Percentiles rank a stretch among this genome's conserved stretches.
These are phyloP conservation scores for Penicillium soppii DNA, from an alignment of 495 filamentous ascomycete genomes.

Conservation along the genomic window DNA sequence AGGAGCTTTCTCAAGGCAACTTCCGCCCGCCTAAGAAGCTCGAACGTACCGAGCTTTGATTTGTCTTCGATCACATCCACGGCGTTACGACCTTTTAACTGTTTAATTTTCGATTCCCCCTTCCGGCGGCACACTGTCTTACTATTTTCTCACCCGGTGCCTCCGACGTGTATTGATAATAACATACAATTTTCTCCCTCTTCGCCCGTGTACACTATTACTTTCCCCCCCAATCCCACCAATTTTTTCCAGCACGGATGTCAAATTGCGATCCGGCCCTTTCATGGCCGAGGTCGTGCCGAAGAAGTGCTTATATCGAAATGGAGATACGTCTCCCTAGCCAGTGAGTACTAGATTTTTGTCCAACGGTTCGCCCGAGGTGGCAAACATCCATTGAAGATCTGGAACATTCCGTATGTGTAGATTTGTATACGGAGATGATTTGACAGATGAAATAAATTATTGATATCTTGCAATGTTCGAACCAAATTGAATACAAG, in stretches of 20 bases:
- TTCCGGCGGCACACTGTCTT: constrained; percentile 29
- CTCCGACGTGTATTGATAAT: constrained; percentile 37
- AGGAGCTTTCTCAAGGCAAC: constrained; percentile 54
- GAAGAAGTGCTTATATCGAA: constrained; percentile 71
- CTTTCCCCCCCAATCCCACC: background rate
- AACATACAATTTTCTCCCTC: constrained; percentile 21
- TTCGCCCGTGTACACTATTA: background rate
- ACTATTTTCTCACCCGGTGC: constrained; percentile 24
- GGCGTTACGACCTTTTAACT: constrained; percentile 37
- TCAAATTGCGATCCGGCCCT: constrained; percentile 93
- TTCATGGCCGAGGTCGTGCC: constrained; percentile 90
- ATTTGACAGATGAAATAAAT: too few species aligned
- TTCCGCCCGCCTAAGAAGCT: constrained; percentile 30
- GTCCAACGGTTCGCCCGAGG: constrained; percentile 34
- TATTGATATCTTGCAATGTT: too few species aligned
- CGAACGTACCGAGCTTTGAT: constrained; percentile 24
- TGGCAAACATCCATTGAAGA: constrained; percentile 53
- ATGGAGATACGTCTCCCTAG: constrained; percentile 21
- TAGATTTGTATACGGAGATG: too few species aligned
- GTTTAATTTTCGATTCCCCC: constrained; percentile 32
- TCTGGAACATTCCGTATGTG: constrained; percentile 34
- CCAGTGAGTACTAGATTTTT: constrained; percentile 54
- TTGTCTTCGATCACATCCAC: constrained; percentile 15
- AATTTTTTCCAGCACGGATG: constrained; percentile 75
- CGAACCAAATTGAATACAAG: too few species aligned